These are phyloP conservation scores for Byssoonygena ceratinophila DNA, from an alignment of 2,329 filamentous ascomycete species.

Conservation along the genomic window DNA sequence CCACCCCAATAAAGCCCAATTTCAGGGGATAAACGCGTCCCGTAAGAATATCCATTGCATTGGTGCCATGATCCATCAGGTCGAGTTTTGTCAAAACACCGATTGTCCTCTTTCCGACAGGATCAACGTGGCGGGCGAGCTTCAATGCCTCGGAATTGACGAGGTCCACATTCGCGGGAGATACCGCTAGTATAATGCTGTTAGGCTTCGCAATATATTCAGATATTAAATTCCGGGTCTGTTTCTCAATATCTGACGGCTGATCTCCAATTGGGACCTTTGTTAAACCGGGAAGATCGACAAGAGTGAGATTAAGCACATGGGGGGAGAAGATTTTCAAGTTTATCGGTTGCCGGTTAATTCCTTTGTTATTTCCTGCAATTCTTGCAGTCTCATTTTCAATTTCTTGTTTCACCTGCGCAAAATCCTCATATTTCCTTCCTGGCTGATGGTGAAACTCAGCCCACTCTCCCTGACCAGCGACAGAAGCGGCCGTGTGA, in stretches of 20 bases:
- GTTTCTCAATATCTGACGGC: slow-evolving; percentile 95
- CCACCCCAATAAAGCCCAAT: slow-evolving; percentile 93
- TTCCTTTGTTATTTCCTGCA: slow-evolving; percentile 93
- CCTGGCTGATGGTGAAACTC: slow-evolving; percentile 95
- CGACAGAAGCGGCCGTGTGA: slow-evolving; percentile 66
- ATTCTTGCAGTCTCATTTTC: slow-evolving; percentile 93
- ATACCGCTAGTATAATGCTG: slow-evolving; percentile 93
- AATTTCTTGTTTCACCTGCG: slow-evolving; percentile 88
- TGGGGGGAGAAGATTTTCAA: slow-evolving; percentile 97
- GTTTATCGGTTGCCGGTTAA: slow-evolving; percentile 95
- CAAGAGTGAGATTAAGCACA: slow-evolving; percentile 88
- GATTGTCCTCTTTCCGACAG: slow-evolving; percentile 86
- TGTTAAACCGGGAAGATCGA: slow-evolving; percentile 89
- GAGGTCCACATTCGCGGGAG: slow-evolving; percentile 92
- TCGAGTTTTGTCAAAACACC: slow-evolving; percentile 95
- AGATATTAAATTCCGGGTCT: slow-evolving; percentile 88
- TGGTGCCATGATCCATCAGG: slow-evolving; percentile 97
- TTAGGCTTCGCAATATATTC: slow-evolving; percentile 99
- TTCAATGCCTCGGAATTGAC: slow-evolving; percentile 98
- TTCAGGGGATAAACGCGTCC: slow-evolving; percentile 94
- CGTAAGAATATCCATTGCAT: slow-evolving; percentile 93
- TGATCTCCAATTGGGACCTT: slow-evolving; percentile 98
- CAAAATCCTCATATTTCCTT: slow-evolving; percentile 80
- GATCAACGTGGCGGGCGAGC: slow-evolving; percentile 91
- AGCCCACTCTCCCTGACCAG: slow-evolving; percentile 64